Evolutionary conservation across 176 grass and related monocot species (phyloP), one percentile per base, ranked within the genome.

Genomic region (Paspalum notatum): DNA sequence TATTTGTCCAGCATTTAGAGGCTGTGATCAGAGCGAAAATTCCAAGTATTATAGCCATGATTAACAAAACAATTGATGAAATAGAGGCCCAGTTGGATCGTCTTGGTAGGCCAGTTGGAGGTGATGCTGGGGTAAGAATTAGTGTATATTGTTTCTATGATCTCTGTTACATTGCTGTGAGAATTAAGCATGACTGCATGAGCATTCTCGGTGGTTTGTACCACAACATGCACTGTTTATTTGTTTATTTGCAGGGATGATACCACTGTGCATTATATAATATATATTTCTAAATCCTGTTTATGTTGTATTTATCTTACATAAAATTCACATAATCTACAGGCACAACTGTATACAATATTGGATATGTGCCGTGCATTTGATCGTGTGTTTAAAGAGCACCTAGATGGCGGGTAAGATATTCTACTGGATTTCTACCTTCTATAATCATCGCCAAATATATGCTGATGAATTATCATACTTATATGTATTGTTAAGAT

Each of bases 341-440:
- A 99, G 97, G 93, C 97, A 78, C 97, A 99, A 54, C 78, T 99
- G 54, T 99, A 99, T 89, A 99, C 93, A 43, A 99, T 99, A 87
- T 93, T 99, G 76, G 97, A 99, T 47, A 95, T 99, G 93, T 99
- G 97, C 39, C 97, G 97, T 80, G 97, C 97, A 81, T 99, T 99
- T 89, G 97, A 99, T 66, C 90, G 93, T 75, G 88, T 99, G 72
- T 99, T 99, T 58, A 99, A 96, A 88, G 97, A 99, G 77, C 97
- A 99, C 79, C 69, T 99, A 62, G 97, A 99, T 91, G 97, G 97
- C 79, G 97, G 97, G 97, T 99, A 91, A 91, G 81, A 80, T 74
- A 74, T 60, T 42, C 37, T 52, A 51, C 53, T 49, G 8, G 14
- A 26, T 16, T 71, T 78, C 70, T 68, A 45, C 18, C 25, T 75